These are phyloP conservation scores for Echria macrotheca DNA, from an alignment of 495 filamentous ascomycete species.

Conservation along the genomic window DNA sequence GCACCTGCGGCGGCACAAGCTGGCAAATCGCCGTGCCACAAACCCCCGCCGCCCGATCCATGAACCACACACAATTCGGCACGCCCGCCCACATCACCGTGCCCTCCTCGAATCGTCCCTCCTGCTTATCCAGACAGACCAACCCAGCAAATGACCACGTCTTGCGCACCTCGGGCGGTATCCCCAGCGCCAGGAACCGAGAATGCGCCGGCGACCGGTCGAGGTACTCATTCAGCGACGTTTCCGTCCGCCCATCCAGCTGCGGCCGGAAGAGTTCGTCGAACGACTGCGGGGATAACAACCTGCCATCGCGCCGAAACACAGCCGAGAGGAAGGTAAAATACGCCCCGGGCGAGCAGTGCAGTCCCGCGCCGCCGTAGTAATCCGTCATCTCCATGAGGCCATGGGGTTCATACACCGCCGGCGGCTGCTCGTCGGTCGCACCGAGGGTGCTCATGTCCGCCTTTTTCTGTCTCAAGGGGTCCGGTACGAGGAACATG, in stretches of 20 bases:
- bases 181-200: constrained; percentile 5
- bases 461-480: constrained; percentile 1
- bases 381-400: constrained; percentile 7
- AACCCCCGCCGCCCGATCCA: constrained; percentile 9
- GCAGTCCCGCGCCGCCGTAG: constrained; percentile 6
- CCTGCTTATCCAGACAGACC: background rate
- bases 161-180: constrained; percentile 8
- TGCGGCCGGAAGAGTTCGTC: constrained; percentile 14
- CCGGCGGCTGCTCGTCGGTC: constrained; percentile 7
- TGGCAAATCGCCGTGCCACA: constrained; percentile 10
- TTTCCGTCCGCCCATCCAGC: constrained; percentile 7
- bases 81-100: constrained; percentile 13
- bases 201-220: background rate
- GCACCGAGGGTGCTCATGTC: constrained; percentile 5
- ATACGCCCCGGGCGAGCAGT: constrained; percentile 8
- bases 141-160: constrained; percentile 12
- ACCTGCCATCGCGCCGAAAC: constrained; percentile 6
- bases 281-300: constrained; percentile 7
- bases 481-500: constrained; percentile 5
- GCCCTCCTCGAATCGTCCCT: constrained; percentile 9
- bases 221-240: constrained; percentile 12
- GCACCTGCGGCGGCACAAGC: constrained; percentile 11
- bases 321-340: constrained; percentile 12
- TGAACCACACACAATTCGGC: constrained; percentile 9
- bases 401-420: constrained; percentile 4